These are phyloP conservation scores for Ascochyta clinopodiicola DNA, from an alignment of 2,329 filamentous ascomycete species.

Conservation along the genomic window DNA sequence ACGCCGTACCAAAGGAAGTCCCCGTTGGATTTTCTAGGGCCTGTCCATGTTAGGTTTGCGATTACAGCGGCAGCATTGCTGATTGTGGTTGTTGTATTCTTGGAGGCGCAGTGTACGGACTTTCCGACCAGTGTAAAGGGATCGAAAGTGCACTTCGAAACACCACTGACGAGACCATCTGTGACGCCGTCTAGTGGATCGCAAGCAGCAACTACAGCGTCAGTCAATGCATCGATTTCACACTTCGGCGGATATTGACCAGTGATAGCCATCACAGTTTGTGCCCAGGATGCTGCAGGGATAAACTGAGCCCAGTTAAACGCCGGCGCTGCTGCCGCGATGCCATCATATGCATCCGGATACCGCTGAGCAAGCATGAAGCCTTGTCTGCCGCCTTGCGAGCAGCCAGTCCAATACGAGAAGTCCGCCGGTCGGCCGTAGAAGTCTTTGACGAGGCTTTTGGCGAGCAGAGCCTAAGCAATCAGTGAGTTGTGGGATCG, in stretches of 20 bases:
- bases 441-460: conserved; percentile 23
- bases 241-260: conserved; percentile 24
- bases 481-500: not conserved
- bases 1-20: conserved; percentile 24
- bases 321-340: conserved; percentile 50
- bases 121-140: conserved; percentile 15
- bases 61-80: conserved; percentile 17
- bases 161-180: conserved; percentile 45
- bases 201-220: conserved; percentile 20
- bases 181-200: conserved; percentile 27
- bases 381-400: conserved; percentile 41
- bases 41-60: conserved; percentile 23
- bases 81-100: not conserved
- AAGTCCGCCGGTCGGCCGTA: conserved; percentile 40
- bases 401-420: conserved; percentile 45
- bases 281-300: conserved; percentile 34
- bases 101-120: conserved; percentile 10
- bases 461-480: conserved; percentile 15
- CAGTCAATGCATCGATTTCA: conserved; percentile 18
- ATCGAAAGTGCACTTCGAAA: conserved; percentile 13
- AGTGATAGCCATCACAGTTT: conserved; percentile 37
- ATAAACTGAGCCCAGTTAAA: conserved; percentile 44
- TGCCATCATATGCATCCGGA: conserved; percentile 45
- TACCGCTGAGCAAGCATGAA: conserved; percentile 37
- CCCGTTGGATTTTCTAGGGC: conserved; percentile 14